Percentiles rank a stretch among this genome's conserved stretches.
Evolutionary conservation across 768 basidiomycete species (phyloP).

Genomic region (Omphalotus guepiniiformis): DNA sequence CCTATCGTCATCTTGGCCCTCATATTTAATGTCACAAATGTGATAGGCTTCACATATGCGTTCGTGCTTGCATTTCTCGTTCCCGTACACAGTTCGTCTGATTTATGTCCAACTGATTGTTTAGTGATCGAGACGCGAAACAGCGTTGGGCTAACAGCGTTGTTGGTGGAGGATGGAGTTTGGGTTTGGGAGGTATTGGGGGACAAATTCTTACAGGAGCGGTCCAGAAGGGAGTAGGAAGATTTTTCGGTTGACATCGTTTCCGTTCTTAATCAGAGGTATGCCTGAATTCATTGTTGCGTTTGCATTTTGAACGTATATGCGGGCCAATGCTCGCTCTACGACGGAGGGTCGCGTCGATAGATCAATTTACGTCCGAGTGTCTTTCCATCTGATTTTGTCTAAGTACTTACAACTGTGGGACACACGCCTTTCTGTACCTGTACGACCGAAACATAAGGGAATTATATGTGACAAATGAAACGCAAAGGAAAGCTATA

Average conservation of each 20-base stretch:
- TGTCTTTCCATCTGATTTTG: no score
- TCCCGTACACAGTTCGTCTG: background rate
- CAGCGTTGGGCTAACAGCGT: conserved; percentile 82
- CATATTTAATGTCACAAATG: conserved; percentile 94
- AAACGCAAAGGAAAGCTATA: conserved; percentile 11
- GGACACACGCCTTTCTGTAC: no score
- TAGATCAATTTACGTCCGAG: no score
- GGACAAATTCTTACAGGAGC: conserved; percentile 80
- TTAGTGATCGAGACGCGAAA: conserved; percentile 89
- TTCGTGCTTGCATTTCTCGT: conserved; percentile 33
- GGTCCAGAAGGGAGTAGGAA: conserved; percentile 76
- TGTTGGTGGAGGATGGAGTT: conserved; percentile 63
- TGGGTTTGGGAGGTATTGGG: conserved; percentile 78
- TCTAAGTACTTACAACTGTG: no score
- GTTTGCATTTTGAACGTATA: no score
- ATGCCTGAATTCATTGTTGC: no score
- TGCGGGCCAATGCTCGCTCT: no score
- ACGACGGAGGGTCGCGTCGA: no score
- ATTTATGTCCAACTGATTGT: conserved; percentile 12
- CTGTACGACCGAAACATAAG: no score
- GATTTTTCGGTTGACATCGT: conserved; percentile 54
- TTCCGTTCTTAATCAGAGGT: no score
- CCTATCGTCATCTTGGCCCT: conserved; percentile 93
- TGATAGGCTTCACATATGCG: conserved; percentile 96
- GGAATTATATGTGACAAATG: conserved; percentile 11